A percentile compares a stretch with the other conserved stretches of the same genome.
Evolutionary conservation across 208 protist species (phyloP).

Genomic region (Vickermania ingenoplastis): DNA sequence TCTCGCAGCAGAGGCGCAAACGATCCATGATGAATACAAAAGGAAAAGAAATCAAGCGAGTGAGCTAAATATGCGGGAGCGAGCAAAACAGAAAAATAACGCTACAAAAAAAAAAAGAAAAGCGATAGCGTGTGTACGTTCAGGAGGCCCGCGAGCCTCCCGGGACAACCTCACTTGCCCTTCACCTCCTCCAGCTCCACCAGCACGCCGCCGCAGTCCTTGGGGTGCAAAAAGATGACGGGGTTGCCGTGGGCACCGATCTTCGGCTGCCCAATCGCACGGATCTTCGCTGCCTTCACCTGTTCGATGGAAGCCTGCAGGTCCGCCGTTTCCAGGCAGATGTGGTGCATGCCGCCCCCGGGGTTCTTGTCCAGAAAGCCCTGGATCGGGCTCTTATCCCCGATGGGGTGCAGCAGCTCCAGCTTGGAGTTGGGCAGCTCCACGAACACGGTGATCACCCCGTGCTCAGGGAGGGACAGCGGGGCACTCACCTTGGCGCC

Average conservation of each 20-base stretch:
- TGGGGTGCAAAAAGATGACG: slow-evolving; percentile 89
- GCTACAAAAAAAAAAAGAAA: too few relatives aligned
- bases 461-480: slow-evolving; percentile 73
- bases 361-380: slow-evolving; percentile 87
- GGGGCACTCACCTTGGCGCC: slow-evolving; percentile 70
- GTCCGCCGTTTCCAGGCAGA: slow-evolving; percentile 86
- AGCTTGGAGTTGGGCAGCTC: slow-evolving; percentile 87
- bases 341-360: slow-evolving; percentile 89
- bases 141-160: too few relatives aligned
- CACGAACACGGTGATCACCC: slow-evolving; percentile 91
- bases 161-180: neutral
- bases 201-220: slow-evolving; percentile 86
- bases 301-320: slow-evolving; percentile 38
- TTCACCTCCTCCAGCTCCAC: slow-evolving; percentile 86
- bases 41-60: too few relatives aligned
- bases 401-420: slow-evolving; percentile 86
- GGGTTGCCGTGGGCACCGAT: slow-evolving; percentile 92
- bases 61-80: too few relatives aligned
- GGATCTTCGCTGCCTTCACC: slow-evolving; percentile 49
- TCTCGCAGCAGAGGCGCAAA: too few relatives aligned
- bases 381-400: slow-evolving; percentile 80
- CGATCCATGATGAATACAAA: too few relatives aligned
- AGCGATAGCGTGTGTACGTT: too few relatives aligned
- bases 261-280: slow-evolving; percentile 78
- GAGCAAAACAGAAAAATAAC: too few relatives aligned